phyloP scores from a whole-genome alignment of 2,329 filamentous ascomycete genomes.

The Diaporthe australafricana region DNA sequence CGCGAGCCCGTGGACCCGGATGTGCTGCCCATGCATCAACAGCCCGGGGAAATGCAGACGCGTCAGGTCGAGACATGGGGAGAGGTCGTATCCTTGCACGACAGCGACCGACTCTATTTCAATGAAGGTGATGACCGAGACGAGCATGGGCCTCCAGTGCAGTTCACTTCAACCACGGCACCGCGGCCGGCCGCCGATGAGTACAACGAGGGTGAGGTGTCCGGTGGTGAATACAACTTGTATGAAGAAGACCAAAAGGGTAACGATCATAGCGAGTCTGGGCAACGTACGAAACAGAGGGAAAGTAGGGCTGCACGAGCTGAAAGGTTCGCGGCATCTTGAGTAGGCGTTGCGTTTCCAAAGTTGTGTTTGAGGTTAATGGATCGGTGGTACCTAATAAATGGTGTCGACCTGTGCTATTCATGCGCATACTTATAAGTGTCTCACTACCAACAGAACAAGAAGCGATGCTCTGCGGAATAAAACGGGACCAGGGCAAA shows the following conservation, averaged over 20 bases:
- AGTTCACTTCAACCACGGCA: conserved; percentile 36
- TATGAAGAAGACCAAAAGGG: conserved; percentile 28
- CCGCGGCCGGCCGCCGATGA: conserved; percentile 35
- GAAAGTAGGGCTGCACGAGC: conserved; percentile 35
- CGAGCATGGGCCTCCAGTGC: conserved; percentile 25
- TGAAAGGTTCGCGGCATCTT: conserved; percentile 32
- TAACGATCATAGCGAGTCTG: conserved; percentile 25
- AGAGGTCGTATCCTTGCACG: conserved; percentile 37
- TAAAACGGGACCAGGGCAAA: too few species aligned
- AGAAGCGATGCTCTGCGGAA: too few species aligned
- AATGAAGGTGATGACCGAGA: conserved; percentile 37
- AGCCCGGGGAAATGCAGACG: conserved; percentile 33
- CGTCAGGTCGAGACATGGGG: conserved; percentile 37
- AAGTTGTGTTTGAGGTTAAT: too few species aligned
- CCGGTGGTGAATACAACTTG: conserved; percentile 30
- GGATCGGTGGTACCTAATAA: neutral
- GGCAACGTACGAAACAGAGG: conserved; percentile 28
- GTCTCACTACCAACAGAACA: too few species aligned
- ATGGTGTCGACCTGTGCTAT: neutral
- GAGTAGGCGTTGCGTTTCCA: too few species aligned
- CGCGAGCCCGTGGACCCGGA: conserved; percentile 31
- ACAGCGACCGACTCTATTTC: conserved; percentile 37
- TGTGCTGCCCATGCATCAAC: conserved; percentile 34
- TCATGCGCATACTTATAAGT: too few species aligned
- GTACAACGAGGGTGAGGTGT: conserved; percentile 37